Base-by-base conservation (phyloP, 805 yeast genomes). In the Scheffersomyces lignosus region DNA sequence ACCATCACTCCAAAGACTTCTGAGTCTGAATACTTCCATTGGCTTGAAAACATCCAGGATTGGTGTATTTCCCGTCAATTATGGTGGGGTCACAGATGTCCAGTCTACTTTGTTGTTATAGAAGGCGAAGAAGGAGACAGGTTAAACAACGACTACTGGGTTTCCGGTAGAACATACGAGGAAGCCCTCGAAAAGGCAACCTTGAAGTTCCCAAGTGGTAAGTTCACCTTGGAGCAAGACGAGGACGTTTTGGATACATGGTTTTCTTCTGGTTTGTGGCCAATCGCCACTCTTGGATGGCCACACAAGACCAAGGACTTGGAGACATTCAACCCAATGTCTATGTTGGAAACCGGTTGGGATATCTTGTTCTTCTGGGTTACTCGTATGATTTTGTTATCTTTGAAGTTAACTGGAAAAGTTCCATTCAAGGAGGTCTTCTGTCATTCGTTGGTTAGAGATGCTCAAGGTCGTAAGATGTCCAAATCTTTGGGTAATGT, bases 331-430 rank as follows among this genome's bases (percentile, higher is more conserved):
- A 83, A 80, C 58, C 98, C 99, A 50, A 83, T 89, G 82, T 82
- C 95, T 18, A 73, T 93, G 85, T 73, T 93, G 56, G 99, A 93
- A 70, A 93, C 99, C 34, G 99, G 99, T 53, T 93, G 99, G 99
- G 99, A 91, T 73, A 91, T 91, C 60, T 74, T 93, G 59, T 93
- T 93, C 80, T 93, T 93, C 84, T 93, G 99, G 99, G 98, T 93
- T 36, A 77, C 93, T 18, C 81, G 99, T 70, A 93, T 93, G 99
- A 83, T 91, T 47, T 76, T 91, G 70, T 71, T 93, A 58, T 93
- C 96, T 45, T 63, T 89, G 53, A 90, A 91, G 67, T 73, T 91
- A 63, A 87, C 96, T 17, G 97, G 96, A 34, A 70, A 81, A 40
- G 79, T 87, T 49, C 99, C 99, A 43, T 93, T 93, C 77, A 82